Conservation (phyloP, 1,139 yeast species). For the Magnusiomyces suaveolens region DNA sequence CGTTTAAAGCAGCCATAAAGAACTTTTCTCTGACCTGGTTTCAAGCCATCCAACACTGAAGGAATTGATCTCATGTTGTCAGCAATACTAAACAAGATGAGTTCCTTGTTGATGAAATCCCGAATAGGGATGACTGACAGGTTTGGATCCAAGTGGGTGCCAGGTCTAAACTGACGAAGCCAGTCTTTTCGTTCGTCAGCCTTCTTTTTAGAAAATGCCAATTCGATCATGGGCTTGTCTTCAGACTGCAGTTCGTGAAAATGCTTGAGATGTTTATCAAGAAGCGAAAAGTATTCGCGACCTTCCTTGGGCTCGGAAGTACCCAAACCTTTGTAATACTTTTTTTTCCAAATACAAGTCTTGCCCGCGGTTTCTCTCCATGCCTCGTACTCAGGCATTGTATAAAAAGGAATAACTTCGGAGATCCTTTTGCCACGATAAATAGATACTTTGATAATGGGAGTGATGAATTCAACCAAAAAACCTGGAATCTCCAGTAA, state of each 20-base stretch:
- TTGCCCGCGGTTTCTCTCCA: constrained; percentile 87
- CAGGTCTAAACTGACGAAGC: constrained; percentile 83
- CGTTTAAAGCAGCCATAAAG: constrained; percentile 81
- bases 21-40: constrained; percentile 96
- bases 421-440: constrained; percentile 51
- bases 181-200: constrained; percentile 98
- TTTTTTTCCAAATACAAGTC: constrained; percentile 75
- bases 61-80: constrained; percentile 96
- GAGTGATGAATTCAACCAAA: constrained; percentile 87
- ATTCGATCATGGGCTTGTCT: constrained; percentile 73
- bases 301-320: constrained; percentile 77
- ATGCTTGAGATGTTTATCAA: constrained; percentile 76
- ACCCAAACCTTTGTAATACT: constrained; percentile 98
- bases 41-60: constrained; percentile 85
- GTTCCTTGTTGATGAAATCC: constrained; percentile 90
- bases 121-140: constrained; percentile 73
- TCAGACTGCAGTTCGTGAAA: constrained; percentile 77
- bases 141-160: constrained; percentile 84
- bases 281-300: constrained; percentile 77
- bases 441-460: constrained; percentile 84
- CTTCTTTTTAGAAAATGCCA: constrained; percentile 89
- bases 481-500: constrained; percentile 85
- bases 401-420: constrained; percentile 65
- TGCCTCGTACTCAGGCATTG: constrained; percentile 89
- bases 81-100: constrained; percentile 91